phyloP scores from a whole-genome alignment of 768 basidiomycete species.

The Clitopilus hobsonii region DNA sequence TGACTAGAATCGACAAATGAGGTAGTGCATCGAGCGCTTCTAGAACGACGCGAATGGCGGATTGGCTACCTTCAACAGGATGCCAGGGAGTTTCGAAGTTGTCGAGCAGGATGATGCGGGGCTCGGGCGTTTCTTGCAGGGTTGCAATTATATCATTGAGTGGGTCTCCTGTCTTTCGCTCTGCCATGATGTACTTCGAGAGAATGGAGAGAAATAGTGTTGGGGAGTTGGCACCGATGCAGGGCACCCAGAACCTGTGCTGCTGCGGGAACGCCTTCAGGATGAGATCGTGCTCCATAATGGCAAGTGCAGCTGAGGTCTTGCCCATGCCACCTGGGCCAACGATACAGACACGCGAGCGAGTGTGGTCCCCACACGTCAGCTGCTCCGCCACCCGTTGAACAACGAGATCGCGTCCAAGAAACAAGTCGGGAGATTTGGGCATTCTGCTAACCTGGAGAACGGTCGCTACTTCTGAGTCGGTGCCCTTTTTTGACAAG shows the following conservation, averaged over 20 bases:
- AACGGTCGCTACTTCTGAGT: background rate
- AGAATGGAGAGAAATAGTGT: slow-evolving; percentile 17
- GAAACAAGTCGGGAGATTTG: background rate
- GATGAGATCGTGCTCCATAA: background rate
- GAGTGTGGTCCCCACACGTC: background rate
- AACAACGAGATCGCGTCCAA: background rate
- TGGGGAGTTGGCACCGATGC: background rate
- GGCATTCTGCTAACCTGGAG: background rate
- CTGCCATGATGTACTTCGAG: slow-evolving; percentile 13
- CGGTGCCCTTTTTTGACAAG: background rate
- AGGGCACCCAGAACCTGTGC: background rate
- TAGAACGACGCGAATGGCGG: background rate
- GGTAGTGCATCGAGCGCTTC: background rate
- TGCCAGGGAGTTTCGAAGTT: slow-evolving; percentile 1
- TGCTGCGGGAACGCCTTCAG: background rate
- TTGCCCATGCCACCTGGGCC: slow-evolving; percentile 83
- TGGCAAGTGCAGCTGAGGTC: slow-evolving; percentile 7
- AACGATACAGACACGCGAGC: slow-evolving; percentile 71
- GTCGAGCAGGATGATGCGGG: background rate
- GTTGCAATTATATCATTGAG: slow-evolving; percentile 17
- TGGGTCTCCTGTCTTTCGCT: slow-evolving; percentile 12
- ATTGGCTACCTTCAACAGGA: background rate
- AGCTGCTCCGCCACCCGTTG: background rate
- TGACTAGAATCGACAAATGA: background rate
- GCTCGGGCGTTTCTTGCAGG: slow-evolving; percentile 11